Conservation (phyloP, 2,329 filamentous ascomycete genomes). For the Passalora sequoiae region DNA sequence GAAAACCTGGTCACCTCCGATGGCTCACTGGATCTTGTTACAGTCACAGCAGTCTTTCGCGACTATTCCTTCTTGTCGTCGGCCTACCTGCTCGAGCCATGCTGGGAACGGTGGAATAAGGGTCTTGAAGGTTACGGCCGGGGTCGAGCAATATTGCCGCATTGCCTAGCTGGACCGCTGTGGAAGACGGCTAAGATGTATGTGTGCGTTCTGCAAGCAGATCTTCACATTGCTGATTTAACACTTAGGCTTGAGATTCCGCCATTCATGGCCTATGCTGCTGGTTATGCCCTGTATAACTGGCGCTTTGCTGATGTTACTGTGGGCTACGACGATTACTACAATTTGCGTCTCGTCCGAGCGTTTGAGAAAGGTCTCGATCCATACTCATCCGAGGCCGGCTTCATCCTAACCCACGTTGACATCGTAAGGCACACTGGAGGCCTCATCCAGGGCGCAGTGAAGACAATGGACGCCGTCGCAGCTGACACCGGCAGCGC, state of each 20-base stretch:
- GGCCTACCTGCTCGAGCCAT: constrained; percentile 85
- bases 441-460: constrained; percentile 66
- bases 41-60: constrained; percentile 81
- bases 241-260: constrained; percentile 62
- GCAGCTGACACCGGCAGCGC: constrained; percentile 20
- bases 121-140: constrained; percentile 70
- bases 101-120: constrained; percentile 63
- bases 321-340: constrained; percentile 49
- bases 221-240: constrained; percentile 4
- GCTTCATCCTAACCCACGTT: constrained; percentile 92
- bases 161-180: constrained; percentile 72
- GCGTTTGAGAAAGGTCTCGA: constrained; percentile 89
- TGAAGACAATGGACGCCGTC: constrained; percentile 58
- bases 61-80: constrained; percentile 91
- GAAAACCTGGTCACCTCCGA: constrained; percentile 42
- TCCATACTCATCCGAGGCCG: constrained; percentile 80
- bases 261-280: constrained; percentile 83
- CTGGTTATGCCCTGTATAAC: constrained; percentile 59
- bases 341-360: constrained; percentile 73
- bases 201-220: constrained; percentile 38
- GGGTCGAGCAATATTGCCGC: constrained; percentile 67
- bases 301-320: constrained; percentile 55
- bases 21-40: constrained; percentile 64
- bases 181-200: constrained; percentile 80
- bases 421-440: constrained; percentile 91